Evolutionary conservation across 2,329 filamentous ascomycete genomes (phyloP), one percentile per base, ranked within the genome.

Genomic region (Capronia epimyces): DNA sequence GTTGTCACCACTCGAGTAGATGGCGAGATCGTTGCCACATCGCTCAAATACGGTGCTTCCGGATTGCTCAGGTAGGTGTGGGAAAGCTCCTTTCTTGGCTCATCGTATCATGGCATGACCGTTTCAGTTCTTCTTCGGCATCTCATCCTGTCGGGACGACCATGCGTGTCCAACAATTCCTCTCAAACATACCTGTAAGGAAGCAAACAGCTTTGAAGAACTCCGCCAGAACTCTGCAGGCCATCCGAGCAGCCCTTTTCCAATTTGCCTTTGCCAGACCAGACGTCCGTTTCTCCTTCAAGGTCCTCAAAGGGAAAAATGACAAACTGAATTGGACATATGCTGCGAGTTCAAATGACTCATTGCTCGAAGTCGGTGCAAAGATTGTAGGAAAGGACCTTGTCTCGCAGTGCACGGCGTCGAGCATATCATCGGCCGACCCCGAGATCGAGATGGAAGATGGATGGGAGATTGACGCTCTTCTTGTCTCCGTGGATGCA

Each of bases 131-230:
- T 55, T 66, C 73, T 43, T 69, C 66, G 43, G 67, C 71, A 15
- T 78, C 80, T 49, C 74, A 81, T 60, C 75, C 80, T 1, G 70
- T 81, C 3, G 82, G 82, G 1, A 84, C 80, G 1, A 82, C 77
- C 13, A 71, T 84, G 41, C 75, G 75, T 31, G 68, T 83, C 9
- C 71, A 67, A 9, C 71, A 78, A 31, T 78, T 84, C 58, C 73
- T 84, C 49, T 76, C 77, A 48, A 63, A 68, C 29, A 69, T 83
- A 15, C 82, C 81, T 6, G 82, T 85, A 4, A 74, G 82, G 32
- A 75, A 73, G 59, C 77, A 83, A 63, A 69, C 72, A 2, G 71
- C 73, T 1, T 55, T 78, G 22, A 83, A 80, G 58, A 67, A 69
- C 29, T 64, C 73, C 0, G 57, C 71, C 9, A 81, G 75, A 56